Base-by-base conservation (phyloP, 495 filamentous ascomycete genomes). In the Penicillium cataractarum region DNA sequence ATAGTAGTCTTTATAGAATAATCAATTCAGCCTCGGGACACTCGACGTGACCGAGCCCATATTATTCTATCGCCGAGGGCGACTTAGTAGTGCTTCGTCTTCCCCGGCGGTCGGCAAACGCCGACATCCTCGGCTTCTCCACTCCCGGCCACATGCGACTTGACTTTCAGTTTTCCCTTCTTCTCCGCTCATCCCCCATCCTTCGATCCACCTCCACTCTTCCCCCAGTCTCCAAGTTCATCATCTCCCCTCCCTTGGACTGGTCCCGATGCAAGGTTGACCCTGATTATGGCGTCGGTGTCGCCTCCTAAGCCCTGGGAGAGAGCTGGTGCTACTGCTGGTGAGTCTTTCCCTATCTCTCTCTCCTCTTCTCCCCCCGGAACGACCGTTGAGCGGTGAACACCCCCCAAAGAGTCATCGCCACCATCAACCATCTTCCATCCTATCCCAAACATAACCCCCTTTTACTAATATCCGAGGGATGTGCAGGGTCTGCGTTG, bases 231-330 rank as follows among this genome's bases (percentile, higher is more conserved):
- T 17, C 49, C 64, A 22, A 58, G 46, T 46, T 52, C 32, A 49
- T 54, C 58, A 32, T 31, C 55, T 33, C 6, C 48, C 31, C 27
- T 42, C 21, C 29, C 51, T 31, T 54, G 51, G 29, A 51, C 32
- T 27, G 22, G 26, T 24, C 70, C 71, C 65, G 62, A 80, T 79
- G 76, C 74, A 55, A 74, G 61, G 56, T 66, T 71, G 67, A 73
- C 57, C 63, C 57, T 62, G 21, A 70, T 63, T 64, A 82, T 82
- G 79, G 79, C 79, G 72, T 76, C 80, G 81, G 85, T 87, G 65
- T 94, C 93, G 78, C 94, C 94, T 67, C 94, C 94, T 37, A 98
- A 98, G 78, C 94, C 94, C 21, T 98, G 94, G 94, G 94, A 98
- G 78, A 86, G 87, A 74, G 84, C 86, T 59, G 89, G 91, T 74